Evolutionary conservation across 805 yeast species (phyloP).

Genomic region (Lipomyces sp.): DNA sequence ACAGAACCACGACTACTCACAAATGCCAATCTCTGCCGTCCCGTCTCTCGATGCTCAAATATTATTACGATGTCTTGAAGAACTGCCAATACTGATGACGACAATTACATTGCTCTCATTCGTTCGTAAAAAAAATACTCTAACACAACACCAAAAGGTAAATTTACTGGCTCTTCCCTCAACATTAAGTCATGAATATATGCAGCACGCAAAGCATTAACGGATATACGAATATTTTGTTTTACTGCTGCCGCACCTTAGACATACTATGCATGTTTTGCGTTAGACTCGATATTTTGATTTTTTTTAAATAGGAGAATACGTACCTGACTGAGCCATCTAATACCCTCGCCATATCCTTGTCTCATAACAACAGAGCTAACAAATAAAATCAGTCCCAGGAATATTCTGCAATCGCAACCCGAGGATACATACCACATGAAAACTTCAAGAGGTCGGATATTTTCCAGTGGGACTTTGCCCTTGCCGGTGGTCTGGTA

Average conservation of each 20-base stretch:
- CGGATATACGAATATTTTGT: background rate
- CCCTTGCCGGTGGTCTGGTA: constrained; percentile 91
- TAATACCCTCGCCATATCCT: constrained; percentile 98
- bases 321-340: constrained; percentile 84
- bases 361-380: constrained; percentile 94
- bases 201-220: background rate
- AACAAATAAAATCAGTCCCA: background rate
- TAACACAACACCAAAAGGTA: background rate
- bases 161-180: background rate
- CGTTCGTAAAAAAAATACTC: background rate
- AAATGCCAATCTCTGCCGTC: background rate
- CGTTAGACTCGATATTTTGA: background rate
- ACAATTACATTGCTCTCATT: background rate
- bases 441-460: constrained; percentile 92
- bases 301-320: background rate
- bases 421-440: constrained; percentile 61
- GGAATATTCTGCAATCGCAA: background rate
- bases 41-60: background rate
- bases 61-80: background rate
- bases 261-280: constrained; percentile 21
- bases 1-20: background rate
- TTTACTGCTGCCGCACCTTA: constrained; percentile 6
- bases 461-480: constrained; percentile 65
- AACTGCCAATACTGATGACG: constrained; percentile 1
- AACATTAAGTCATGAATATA: background rate